Conservation (phyloP, 1,284 basidiomycete genomes). For the Ustilago shanxiensis region DNA sequence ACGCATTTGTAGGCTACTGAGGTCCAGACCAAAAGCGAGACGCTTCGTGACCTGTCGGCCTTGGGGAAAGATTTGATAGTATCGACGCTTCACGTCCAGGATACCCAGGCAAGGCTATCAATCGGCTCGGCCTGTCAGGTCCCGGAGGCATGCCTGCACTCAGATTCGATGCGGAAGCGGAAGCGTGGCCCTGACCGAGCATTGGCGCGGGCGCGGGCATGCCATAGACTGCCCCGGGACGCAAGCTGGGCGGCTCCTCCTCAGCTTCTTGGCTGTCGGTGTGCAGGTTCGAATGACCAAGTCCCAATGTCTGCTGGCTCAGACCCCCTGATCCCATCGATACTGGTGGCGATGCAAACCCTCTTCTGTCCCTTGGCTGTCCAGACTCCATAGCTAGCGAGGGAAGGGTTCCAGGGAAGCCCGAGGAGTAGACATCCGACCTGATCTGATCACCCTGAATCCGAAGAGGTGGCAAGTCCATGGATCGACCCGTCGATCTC, state of each 20-base stretch:
- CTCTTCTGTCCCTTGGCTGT: not conserved
- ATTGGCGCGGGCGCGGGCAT: not conserved
- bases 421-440: not conserved
- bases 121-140: not conserved
- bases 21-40: conserved; percentile 11
- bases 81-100: not conserved
- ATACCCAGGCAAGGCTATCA: conserved; percentile 3
- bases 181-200: not conserved
- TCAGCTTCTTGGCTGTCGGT: conserved; percentile 5
- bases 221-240: not conserved
- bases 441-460: conserved; percentile 8
- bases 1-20: conserved; percentile 4
- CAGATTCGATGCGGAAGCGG: not conserved
- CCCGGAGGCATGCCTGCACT: not conserved
- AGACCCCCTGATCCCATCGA: not conserved
- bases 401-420: conserved; percentile 1
- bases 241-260: not conserved
- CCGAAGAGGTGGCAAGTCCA: conserved; percentile 30
- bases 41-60: conserved; percentile 8
- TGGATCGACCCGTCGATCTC: not conserved
- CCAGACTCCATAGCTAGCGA: conserved; percentile 6
- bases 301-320: not conserved
- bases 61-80: conserved; percentile 1
- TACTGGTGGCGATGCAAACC: not conserved
- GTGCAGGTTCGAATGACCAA: not conserved